Percentiles rank a stretch among this genome's conserved stretches.
These are phyloP conservation scores for Flaveria robusta DNA, from an alignment of 129 eudicot species.

Conservation along the genomic window DNA sequence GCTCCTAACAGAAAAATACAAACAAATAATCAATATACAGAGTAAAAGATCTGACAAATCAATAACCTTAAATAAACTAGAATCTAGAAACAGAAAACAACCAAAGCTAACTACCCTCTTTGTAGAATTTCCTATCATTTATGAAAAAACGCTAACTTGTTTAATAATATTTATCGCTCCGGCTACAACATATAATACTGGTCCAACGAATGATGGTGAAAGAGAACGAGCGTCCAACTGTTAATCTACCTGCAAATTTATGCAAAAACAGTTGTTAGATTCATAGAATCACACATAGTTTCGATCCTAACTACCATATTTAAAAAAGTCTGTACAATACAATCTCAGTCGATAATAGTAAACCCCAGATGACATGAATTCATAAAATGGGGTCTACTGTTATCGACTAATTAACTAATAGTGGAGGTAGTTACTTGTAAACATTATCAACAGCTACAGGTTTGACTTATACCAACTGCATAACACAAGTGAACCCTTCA, in stretches of 20 bases:
- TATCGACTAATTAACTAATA: neutral
- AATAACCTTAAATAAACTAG: neutral
- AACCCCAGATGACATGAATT: neutral
- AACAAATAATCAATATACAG: neutral
- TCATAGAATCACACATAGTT: neutral
- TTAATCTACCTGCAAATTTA: conserved; percentile 15
- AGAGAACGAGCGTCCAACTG: neutral
- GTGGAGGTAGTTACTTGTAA: neutral
- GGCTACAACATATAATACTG: neutral
- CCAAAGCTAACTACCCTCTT: neutral
- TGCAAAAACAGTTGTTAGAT: neutral
- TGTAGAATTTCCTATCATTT: neutral
- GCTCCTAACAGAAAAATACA: conserved; percentile 1
- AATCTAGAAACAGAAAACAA: neutral
- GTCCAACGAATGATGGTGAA: neutral
- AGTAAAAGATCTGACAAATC: neutral
- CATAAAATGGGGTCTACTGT: neutral
- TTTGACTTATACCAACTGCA: no score
- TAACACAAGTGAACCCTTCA: no score
- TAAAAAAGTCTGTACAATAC: neutral
- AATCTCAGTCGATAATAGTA: neutral
- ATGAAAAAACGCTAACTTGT: neutral
- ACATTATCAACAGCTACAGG: neutral
- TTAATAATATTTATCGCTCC: neutral
- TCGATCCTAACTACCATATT: neutral